Evolutionary conservation across 352 stramenopile species (phyloP), one percentile per base, ranked within the genome.

Genomic region (Blastocystis sp.): DNA sequence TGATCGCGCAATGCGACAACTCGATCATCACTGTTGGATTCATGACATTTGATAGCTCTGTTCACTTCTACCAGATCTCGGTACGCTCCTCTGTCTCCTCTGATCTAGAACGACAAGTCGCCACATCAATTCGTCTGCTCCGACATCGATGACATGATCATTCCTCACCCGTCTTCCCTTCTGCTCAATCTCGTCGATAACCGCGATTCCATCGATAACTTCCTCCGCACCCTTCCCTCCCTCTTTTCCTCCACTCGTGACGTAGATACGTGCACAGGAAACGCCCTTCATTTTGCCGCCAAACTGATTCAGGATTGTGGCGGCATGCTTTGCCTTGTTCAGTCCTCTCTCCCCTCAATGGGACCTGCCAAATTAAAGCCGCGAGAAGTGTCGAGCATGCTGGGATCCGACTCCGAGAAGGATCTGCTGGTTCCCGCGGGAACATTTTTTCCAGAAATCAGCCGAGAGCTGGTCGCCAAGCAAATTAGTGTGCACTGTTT

Each of bases 401-500:
- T 96, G 91, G 94, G 94, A 56, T 93, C 92, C 5, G 92, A 93
- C 39, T 77, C 90, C 13, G 91, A 93, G 89, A 94, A 97, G 90
- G 92, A 93, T n/a, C 90, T 98, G 56, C 91, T 98, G 41, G 95
- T 94, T 66, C 89, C 94, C 0, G 94, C 94, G 2, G 56, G 18
- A 9, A 45, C 91, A 43, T 96, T 96, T 84, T 97, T 97, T 90
- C 92, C 93, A 13, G 94, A 95, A 50, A 95, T 95, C 59, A 94
- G 96, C 4, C 95, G 98, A 90, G 97, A 99, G 91, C 98, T 98
- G 87, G 97, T 93, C 90, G 93, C 96, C 55, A 93, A 98, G 88
- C 97, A 99, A 94, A 98, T 99, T 87, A 97, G 94, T 87, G 96
- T 99, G n/a, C 97, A 99, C 90, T 96, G 98, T 89, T 99, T 98